Percentiles rank a stretch among this genome's conserved stretches.
Evolutionary conservation across 441 rosid species (phyloP).

Genomic region (Gossypium aridum): DNA sequence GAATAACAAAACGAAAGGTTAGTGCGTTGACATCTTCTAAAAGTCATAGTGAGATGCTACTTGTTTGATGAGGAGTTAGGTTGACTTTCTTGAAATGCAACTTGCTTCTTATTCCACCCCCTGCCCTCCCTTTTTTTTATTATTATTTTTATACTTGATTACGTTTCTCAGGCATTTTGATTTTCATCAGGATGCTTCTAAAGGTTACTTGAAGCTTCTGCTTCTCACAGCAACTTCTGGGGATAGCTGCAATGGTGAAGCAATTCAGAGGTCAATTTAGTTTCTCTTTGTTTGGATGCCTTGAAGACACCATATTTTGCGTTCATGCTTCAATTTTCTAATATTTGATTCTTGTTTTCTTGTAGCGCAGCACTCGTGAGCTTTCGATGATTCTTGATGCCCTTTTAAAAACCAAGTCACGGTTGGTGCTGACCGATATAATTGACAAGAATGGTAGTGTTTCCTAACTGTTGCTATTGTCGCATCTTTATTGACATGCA

Average conservation of each 20-base stretch:
- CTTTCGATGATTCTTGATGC: conserved; percentile 99
- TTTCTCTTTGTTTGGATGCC: conserved; percentile 7
- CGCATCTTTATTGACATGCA: conserved; percentile 6
- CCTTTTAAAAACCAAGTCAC: conserved; percentile 86
- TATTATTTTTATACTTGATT: not conserved
- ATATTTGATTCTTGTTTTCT: conserved; percentile 20
- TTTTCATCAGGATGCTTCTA: conserved; percentile 72
- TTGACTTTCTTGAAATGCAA: not conserved
- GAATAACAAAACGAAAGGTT: conserved; percentile 92
- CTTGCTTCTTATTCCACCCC: not conserved
- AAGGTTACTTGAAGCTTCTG: conserved; percentile 91
- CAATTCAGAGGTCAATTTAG: conserved; percentile 73
- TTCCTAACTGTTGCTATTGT: conserved; percentile 16
- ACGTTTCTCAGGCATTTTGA: conserved; percentile 1
- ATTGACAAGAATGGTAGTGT: conserved; percentile 85
- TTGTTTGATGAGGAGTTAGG: not conserved
- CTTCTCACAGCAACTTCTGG: conserved; percentile 95
- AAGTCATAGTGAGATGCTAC: conserved; percentile 1
- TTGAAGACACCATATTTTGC: conserved; percentile 7
- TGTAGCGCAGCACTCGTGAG: conserved; percentile 81
- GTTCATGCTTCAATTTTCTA: not conserved
- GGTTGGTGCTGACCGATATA: conserved; percentile 67
- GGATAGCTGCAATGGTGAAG: conserved; percentile 70
- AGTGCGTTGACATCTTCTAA: conserved; percentile 19
- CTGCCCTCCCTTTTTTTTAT: not conserved